Conservation (phyloP, 441 rosid species). For the Aquilaria agallochum region DNA sequence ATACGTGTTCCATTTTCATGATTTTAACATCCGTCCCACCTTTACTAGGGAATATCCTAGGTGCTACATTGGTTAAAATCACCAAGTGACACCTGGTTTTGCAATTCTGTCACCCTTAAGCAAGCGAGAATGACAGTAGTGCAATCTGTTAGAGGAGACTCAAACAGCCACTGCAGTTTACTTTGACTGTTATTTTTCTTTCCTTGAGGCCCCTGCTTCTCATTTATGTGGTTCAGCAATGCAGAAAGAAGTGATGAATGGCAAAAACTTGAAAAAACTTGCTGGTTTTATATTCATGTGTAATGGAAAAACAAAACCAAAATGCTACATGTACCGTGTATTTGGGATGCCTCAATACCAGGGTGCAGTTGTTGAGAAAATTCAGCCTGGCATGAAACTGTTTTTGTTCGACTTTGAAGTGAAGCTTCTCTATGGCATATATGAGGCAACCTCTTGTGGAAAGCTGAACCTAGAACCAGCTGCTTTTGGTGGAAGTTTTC, state of each 20-base stretch:
- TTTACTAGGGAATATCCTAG: too few relatives aligned
- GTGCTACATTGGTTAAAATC: too few relatives aligned
- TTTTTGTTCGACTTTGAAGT: slow-evolving; percentile 48
- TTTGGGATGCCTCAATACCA: slow-evolving; percentile 41
- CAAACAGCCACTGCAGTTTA: too few relatives aligned
- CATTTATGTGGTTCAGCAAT: slow-evolving; percentile 15
- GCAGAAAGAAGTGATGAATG: slow-evolving; percentile 13
- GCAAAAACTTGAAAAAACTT: slow-evolving; percentile 14
- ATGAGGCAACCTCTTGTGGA: slow-evolving; percentile 41
- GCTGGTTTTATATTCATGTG: slow-evolving; percentile 53
- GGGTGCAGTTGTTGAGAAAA: slow-evolving; percentile 23
- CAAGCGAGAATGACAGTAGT: too few relatives aligned
- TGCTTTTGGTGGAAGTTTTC: slow-evolving; percentile 32
- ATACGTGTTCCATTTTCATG: too few relatives aligned
- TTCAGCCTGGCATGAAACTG: slow-evolving; percentile 45
- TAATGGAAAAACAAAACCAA: slow-evolving; percentile 38
- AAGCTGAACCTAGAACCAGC: slow-evolving; percentile 30
- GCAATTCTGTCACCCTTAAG: too few relatives aligned
- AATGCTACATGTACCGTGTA: slow-evolving; percentile 39
- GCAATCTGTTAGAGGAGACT: too few relatives aligned
- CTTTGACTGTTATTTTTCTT: too few relatives aligned
- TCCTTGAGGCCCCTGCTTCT: slow-evolving; percentile 2
- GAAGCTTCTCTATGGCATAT: slow-evolving; percentile 47
- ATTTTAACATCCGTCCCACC: too few relatives aligned
- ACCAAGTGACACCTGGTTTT: too few relatives aligned